Base-by-base conservation (phyloP, 1,284 basidiomycete species). In the Ustilago esculenta region DNA sequence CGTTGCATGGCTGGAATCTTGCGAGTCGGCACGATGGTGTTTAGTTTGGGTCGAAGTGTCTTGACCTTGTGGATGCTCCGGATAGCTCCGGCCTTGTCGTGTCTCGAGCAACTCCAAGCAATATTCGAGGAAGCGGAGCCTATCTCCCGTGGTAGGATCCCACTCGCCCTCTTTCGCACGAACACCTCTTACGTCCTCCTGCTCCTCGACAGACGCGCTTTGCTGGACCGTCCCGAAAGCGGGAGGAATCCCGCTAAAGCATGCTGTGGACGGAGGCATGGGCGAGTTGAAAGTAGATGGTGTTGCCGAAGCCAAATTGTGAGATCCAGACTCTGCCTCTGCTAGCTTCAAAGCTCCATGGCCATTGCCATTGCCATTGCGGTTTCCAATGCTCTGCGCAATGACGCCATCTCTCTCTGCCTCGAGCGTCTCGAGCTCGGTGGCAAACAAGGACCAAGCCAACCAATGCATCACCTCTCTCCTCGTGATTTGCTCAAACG, bases 401-500 rank as follows among this genome's bases (percentile, higher is more conserved):
- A 3, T 14, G 9, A 21, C 24, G 1, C 27, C 23, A 15, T 55
- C 39, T n/a, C 65, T 51, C 45, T 79, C 75, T 3, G 39, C 52
- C 40, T 71, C 70, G 18, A 80, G 33, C 44, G 72, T 63, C 23
- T 75, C 73, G 40, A 78, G 65, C 15, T 59, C 34, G 4, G 55
- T 54, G 9, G 56, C 77, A 32, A 75, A 79, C 1, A 82, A 52
- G 17, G 71, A 59, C 76, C 80, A 81, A 5, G 76, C 68, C 23
- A 81, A 60, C 80, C 80, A 82, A 36, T 75, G 73, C 48, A 67
- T 61, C 42, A 75, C 66, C 32, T 81, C 79, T 12, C 66, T 43
- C 10, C 69, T 54, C 9, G 70, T 71, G 21, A 80, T 70, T 10
- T 77, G 52, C 17, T 73, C 68, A 12, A 52, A 41, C 6, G 39